Percentiles rank a stretch among this genome's conserved stretches.
phyloP scores from a whole-genome alignment of 768 basidiomycete genomes.

The Butyriboletus loyo region DNA sequence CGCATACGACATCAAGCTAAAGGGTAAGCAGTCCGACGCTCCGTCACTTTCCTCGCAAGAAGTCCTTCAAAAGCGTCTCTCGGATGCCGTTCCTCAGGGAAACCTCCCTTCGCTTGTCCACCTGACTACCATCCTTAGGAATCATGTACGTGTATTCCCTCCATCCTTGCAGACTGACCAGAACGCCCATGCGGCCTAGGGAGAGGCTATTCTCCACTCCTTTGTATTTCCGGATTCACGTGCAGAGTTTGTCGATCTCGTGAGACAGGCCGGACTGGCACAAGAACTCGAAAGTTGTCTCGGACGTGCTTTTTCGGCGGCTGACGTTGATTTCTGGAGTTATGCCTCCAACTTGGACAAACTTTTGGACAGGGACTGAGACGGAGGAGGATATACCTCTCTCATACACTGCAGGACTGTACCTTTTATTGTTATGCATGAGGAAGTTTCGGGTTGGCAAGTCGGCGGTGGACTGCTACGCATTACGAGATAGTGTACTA shows the following conservation, averaged over 20 bases:
- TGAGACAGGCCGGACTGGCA: conserved; percentile 47
- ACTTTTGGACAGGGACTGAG: conserved; percentile 2
- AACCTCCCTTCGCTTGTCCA: conserved; percentile 37
- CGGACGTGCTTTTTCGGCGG: conserved; percentile 29
- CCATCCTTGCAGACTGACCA: conserved; percentile 1
- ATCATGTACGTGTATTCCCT: conserved; percentile 50
- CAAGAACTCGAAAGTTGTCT: conserved; percentile 23
- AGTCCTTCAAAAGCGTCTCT: conserved; percentile 6
- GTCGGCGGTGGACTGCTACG: too few relatives aligned
- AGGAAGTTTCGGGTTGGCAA: too few relatives aligned
- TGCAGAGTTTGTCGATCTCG: conserved; percentile 56
- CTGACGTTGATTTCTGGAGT: conserved; percentile 67
- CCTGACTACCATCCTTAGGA: conserved; percentile 50
- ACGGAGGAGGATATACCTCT: not conserved
- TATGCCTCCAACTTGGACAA: conserved; percentile 36
- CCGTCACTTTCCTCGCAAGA: conserved; percentile 3
- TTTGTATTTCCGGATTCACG: conserved; percentile 80
- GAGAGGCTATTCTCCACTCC: conserved; percentile 48
- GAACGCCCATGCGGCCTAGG: conserved; percentile 38
- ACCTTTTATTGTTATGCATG: too few relatives aligned
- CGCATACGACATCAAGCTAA: conserved; percentile 28
- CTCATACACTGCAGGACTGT: not conserved
- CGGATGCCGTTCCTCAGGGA: conserved; percentile 5
- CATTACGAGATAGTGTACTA: too few relatives aligned
- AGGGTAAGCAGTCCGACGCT: conserved; percentile 43